A percentile compares a stretch with the other conserved stretches of the same genome.
These are phyloP conservation scores for Cladosporium sp. DNA, from an alignment of 2,329 filamentous ascomycete genomes.

Conservation along the genomic window DNA sequence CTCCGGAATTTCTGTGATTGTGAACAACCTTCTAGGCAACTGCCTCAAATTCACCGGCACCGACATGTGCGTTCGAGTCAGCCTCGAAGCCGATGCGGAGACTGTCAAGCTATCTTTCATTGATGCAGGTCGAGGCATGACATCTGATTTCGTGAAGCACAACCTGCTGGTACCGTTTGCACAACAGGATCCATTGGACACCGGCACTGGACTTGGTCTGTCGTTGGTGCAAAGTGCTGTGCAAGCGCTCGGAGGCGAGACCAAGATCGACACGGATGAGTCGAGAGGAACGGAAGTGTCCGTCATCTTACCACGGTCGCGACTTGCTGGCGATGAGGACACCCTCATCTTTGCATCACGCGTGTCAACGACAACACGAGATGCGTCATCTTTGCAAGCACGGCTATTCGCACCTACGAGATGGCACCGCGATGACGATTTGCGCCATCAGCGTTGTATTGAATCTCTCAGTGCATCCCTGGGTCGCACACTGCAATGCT, in stretches of 20 bases:
- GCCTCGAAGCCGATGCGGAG: conserved; percentile 29
- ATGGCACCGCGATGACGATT: conserved; percentile 1
- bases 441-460: conserved; percentile 13
- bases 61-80: conserved; percentile 39
- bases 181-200: conserved; percentile 60
- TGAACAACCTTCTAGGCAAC: conserved; percentile 36
- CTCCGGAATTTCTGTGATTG: conserved; percentile 8
- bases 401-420: conserved; percentile 8
- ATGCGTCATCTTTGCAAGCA: conserved; percentile 23
- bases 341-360: not conserved
- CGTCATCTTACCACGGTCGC: conserved; percentile 12
- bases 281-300: conserved; percentile 21
- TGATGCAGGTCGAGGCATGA: conserved; percentile 65
- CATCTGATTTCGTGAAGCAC: conserved; percentile 59
- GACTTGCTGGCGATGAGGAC: not conserved
- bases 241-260: conserved; percentile 56
- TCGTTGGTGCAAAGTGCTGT: conserved; percentile 61
- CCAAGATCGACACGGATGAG: conserved; percentile 35
- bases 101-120: conserved; percentile 41
- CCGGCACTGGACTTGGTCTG: conserved; percentile 63
- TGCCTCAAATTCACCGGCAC: conserved; percentile 44
- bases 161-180: conserved; percentile 61
- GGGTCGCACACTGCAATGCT: conserved; percentile 12
- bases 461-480: conserved; percentile 12
- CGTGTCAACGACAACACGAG: not conserved